These are phyloP conservation scores for Ustilago loliicola DNA, from an alignment of 1,284 basidiomycete species.

Conservation along the genomic window DNA sequence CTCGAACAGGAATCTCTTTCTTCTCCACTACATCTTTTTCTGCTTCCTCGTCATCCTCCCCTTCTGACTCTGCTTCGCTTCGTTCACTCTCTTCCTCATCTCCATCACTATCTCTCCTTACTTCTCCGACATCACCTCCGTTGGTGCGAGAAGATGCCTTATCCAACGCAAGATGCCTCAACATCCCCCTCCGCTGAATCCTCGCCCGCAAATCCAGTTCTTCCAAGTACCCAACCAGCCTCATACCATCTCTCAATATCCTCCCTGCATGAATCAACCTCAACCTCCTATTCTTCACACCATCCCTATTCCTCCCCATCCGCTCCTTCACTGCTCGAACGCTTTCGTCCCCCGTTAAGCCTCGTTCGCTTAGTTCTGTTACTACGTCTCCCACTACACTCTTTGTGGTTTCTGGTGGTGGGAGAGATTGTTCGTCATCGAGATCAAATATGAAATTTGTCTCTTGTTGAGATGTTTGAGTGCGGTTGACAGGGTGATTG, in stretches of 20 bases:
- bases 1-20: slow-evolving; percentile 20
- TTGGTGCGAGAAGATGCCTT: not conserved
- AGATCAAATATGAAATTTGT: slow-evolving; percentile 25
- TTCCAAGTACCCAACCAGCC: slow-evolving; percentile 55
- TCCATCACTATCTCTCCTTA: slow-evolving; percentile 1
- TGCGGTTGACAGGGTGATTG: not conserved
- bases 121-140: not conserved
- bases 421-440: slow-evolving; percentile 7
- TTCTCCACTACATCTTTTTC: slow-evolving; percentile 20
- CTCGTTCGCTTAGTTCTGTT: slow-evolving; percentile 5
- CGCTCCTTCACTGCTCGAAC: slow-evolving; percentile 19
- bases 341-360: slow-evolving; percentile 29
- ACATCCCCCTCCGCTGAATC: slow-evolving; percentile 24
- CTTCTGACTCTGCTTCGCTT: not conserved
- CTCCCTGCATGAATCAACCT: slow-evolving; percentile 56
- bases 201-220: slow-evolving; percentile 30
- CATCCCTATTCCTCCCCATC: slow-evolving; percentile 7
- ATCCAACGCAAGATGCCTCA: slow-evolving; percentile 26
- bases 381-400: not conserved
- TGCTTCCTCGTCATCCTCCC: not conserved
- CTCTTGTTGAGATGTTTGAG: not conserved
- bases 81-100: not conserved
- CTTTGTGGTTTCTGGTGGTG: not conserved
- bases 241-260: slow-evolving; percentile 48
- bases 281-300: slow-evolving; percentile 19